Evolutionary conservation across 1,284 basidiomycete species (phyloP).

Genomic region (Heterobasidion annosum): DNA sequence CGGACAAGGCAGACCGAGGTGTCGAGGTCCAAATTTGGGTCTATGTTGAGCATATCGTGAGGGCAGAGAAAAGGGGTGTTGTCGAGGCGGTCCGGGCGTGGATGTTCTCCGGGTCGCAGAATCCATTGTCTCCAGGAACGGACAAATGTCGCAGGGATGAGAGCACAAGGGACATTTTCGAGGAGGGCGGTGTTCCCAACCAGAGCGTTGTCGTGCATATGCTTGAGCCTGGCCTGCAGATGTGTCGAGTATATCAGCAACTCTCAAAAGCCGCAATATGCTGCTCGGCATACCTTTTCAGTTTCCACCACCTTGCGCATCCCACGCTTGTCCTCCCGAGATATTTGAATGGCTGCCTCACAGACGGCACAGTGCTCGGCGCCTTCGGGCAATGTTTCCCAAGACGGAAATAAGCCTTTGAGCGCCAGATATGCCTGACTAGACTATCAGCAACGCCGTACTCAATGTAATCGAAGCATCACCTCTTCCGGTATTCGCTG

Average conservation of each 20-base stretch:
- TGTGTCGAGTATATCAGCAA: conserved; percentile 4
- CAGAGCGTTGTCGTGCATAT: conserved; percentile 48
- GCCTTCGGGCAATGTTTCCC: conserved; percentile 44
- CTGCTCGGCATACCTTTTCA: conserved; percentile 44
- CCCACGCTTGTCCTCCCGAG: conserved; percentile 49
- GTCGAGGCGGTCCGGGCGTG: conserved; percentile 53
- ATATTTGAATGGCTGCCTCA: conserved; percentile 41
- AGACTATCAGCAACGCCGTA: neutral
- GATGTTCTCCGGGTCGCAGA: conserved; percentile 40
- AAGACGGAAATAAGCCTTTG: conserved; percentile 49
- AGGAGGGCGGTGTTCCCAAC: conserved; percentile 33
- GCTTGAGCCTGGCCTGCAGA: conserved; percentile 45
- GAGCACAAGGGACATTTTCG: conserved; percentile 41
- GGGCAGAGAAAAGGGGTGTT: conserved; percentile 57
- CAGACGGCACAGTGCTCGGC: conserved; percentile 52
- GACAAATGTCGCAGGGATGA: conserved; percentile 54
- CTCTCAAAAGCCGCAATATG: neutral
- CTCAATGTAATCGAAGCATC: conserved; percentile 6
- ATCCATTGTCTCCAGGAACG: conserved; percentile 64
- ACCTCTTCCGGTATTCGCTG: conserved; percentile 54
- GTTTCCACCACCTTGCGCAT: conserved; percentile 54
- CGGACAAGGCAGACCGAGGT: conserved; percentile 45
- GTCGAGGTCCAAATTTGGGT: conserved; percentile 59
- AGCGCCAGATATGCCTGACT: conserved; percentile 50
- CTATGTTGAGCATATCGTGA: conserved; percentile 55